phyloP scores from a whole-genome alignment of 2,329 filamentous ascomycete genomes.

The Alternaria sp. region DNA sequence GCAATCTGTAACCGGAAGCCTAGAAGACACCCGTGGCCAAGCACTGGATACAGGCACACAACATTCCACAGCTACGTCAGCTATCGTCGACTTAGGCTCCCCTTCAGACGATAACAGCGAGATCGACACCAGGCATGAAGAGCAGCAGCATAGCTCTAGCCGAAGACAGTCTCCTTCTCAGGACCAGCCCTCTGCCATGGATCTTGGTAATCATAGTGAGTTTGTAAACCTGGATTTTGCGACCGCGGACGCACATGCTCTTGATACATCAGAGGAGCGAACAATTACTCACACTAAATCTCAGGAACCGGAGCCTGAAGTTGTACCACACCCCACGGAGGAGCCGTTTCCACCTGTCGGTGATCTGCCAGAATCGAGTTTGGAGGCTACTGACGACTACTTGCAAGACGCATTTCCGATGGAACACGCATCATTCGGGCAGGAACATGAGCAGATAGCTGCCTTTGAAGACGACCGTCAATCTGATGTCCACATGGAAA shows the following conservation, averaged over 20 bases:
- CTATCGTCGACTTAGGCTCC: conserved; percentile 34
- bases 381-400: conserved; percentile 11
- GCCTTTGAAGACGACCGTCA: conserved; percentile 8
- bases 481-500: conserved; percentile 39
- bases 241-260: conserved; percentile 1
- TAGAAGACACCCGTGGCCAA: not conserved
- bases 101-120: conserved; percentile 14
- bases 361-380: conserved; percentile 5
- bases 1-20: not conserved
- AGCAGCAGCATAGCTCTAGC: not conserved
- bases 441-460: conserved; percentile 4
- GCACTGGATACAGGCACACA: not conserved
- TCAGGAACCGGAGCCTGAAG: conserved; percentile 4
- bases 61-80: conserved; percentile 5
- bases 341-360: not conserved
- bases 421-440: not conserved
- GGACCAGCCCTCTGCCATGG: not conserved
- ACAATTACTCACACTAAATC: conserved; percentile 5
- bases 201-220: conserved; percentile 13
- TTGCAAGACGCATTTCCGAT: conserved; percentile 10
- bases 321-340: not conserved
- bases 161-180: not conserved
- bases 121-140: not conserved
- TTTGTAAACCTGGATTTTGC: conserved; percentile 14
- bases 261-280: not conserved